Conservation (phyloP, 805 yeast genomes). For the Candida argentea region DNA sequence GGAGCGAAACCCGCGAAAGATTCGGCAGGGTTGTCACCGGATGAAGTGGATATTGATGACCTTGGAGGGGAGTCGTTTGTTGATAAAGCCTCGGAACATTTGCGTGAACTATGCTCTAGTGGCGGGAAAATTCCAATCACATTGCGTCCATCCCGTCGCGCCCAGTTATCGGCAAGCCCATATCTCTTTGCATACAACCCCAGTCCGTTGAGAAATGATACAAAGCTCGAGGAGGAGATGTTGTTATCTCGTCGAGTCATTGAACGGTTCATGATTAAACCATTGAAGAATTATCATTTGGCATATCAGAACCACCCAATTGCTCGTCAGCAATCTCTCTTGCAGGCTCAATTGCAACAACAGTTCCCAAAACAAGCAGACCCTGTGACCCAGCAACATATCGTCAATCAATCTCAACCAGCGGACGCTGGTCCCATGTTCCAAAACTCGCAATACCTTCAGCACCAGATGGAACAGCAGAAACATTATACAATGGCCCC, state of each 20-base stretch:
- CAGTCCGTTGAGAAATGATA: constrained; percentile 14
- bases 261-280: constrained; percentile 29
- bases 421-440: constrained; percentile 4
- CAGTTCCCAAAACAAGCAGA: constrained; percentile 12
- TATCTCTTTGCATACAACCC: constrained; percentile 42
- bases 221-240: constrained; percentile 27
- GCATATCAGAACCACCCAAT: constrained; percentile 36
- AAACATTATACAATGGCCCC: constrained; percentile 3
- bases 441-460: constrained; percentile 3
- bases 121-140: constrained; percentile 30
- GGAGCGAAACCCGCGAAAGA: constrained; percentile 19
- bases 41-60: constrained; percentile 41
- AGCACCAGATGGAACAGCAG: constrained; percentile 7
- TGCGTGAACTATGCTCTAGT: constrained; percentile 27
- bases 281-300: constrained; percentile 35
- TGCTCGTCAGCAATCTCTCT: constrained; percentile 21
- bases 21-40: constrained; percentile 25
- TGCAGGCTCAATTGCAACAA: constrained; percentile 21
- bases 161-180: constrained; percentile 33
- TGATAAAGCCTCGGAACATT: constrained; percentile 35
- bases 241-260: constrained; percentile 29
- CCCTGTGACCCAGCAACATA: constrained; percentile 22
- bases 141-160: constrained; percentile 13
- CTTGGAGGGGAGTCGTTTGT: constrained; percentile 36
- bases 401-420: constrained; percentile 15